Evolutionary conservation across 2,329 filamentous ascomycete genomes (phyloP).

Genomic region (Nemania sp.): DNA sequence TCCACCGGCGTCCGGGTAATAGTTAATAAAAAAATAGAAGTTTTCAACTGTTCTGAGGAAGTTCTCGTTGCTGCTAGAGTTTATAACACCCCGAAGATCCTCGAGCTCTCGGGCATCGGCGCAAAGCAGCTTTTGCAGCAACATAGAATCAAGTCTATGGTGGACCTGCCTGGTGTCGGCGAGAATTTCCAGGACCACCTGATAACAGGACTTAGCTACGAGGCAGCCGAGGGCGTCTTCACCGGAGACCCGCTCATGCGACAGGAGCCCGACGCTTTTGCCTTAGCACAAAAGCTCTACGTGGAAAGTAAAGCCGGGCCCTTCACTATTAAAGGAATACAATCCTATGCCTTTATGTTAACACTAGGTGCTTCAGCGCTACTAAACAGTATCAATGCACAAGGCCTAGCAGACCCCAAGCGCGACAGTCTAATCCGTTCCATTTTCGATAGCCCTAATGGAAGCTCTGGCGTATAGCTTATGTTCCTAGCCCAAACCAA

Average conservation of each 20-base stretch:
- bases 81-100: constrained; percentile 30
- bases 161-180: constrained; percentile 24
- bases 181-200: constrained; percentile 30
- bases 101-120: constrained; percentile 32
- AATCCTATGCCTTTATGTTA: constrained; percentile 35
- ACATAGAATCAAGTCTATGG: constrained; percentile 1
- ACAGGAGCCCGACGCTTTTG: constrained; percentile 27
- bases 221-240: constrained; percentile 20
- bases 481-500: constrained; percentile 34
- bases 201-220: constrained; percentile 25
- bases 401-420: constrained; percentile 13
- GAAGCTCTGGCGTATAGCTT: constrained; percentile 31
- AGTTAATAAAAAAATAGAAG: background rate
- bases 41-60: constrained; percentile 21
- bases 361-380: constrained; percentile 21
- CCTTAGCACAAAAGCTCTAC: constrained; percentile 26
- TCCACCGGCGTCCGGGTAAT: background rate
- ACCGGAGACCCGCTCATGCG: constrained; percentile 25
- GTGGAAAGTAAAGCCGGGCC: constrained; percentile 30
- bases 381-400: constrained; percentile 15
- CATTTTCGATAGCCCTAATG: constrained; percentile 25
- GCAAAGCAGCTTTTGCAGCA: constrained; percentile 9
- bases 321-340: constrained; percentile 29
- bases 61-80: constrained; percentile 29
- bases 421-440: constrained; percentile 25